Evolutionary conservation across 306 rosid genomes (phyloP), one percentile per base, ranked within the genome.

Genomic region (Cyclanthera cordifolia): DNA sequence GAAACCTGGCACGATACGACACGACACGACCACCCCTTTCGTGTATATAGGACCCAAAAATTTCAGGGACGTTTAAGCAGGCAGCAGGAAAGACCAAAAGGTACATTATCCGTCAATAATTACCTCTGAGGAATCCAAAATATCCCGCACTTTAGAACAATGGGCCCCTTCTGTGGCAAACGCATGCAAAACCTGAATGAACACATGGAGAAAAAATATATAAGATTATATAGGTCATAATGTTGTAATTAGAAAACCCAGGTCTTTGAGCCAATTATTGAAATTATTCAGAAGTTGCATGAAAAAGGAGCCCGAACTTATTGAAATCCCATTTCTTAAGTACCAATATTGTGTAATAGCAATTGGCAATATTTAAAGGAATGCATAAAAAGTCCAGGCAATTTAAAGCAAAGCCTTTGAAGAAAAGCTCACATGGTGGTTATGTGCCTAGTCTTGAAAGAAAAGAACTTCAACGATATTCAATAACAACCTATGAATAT

Each of bases 111-210:
- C 1, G 8, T 54, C 13, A 37, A 24, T 57, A 57, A 88, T 93
- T 80, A 93, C 99, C 71, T 93, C 87, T 20, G 99, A 93, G 72
- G 88, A 87, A 73, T 86, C 78, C 77, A 93, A 85, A 70, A 90
- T 76, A 68, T 93, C 99, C 37, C 95, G 91, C 75, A 93, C 99
- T 93, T 86, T 93, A 24, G 87, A 83, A 71, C 99, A 93, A 79
- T 93, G 94, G 61, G 99, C 99, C 52, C 99, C 99, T 79, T 93
- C 99, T 0, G 99, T 85, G n/a, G 99, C 99, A 70, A 93, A 93
- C 55, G 99, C 99, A 61, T 93, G 95, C 90, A 93, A 79, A 53
- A 93, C 99, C 99, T 93, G 91, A 52, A 86, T 73, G 68, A 66
- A 5, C n/a, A 74, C 17, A 57, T 1, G n/a, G 41, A 79, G 69